Evolutionary conservation across 2,329 filamentous ascomycete species (phyloP).

Genomic region (Fusarium miscanthi): DNA sequence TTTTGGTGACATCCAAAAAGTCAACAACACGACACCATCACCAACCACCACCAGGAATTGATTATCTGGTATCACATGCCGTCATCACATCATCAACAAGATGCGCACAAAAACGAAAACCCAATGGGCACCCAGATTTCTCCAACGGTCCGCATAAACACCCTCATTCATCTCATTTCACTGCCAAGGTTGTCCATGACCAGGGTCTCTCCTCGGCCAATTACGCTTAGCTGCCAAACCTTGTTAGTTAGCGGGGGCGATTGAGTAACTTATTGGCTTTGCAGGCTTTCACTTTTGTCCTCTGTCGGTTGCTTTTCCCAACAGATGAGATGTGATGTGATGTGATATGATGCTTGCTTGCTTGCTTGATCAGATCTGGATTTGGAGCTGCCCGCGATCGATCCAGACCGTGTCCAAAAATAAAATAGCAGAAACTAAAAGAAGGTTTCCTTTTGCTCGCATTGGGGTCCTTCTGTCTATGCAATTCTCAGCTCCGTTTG

Average conservation of each 20-base stretch:
- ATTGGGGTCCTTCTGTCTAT: background rate
- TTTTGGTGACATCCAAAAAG: slow-evolving; percentile 1
- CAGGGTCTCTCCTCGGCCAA: slow-evolving; percentile 27
- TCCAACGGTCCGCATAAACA: slow-evolving; percentile 28
- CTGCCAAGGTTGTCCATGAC: slow-evolving; percentile 29
- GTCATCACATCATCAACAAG: slow-evolving; percentile 28
- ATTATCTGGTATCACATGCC: slow-evolving; percentile 22
- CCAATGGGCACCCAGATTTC: background rate
- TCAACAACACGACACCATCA: slow-evolving; percentile 7
- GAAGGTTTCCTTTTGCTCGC: background rate
- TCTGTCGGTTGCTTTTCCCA: slow-evolving; percentile 1
- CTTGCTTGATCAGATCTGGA: slow-evolving; percentile 24
- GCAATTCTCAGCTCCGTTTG: slow-evolving; percentile 3
- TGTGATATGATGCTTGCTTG: too few relatives aligned
- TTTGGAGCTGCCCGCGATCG: slow-evolving; percentile 16
- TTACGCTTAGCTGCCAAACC: slow-evolving; percentile 31
- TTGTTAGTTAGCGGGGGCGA: background rate
- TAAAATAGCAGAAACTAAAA: slow-evolving; percentile 1
- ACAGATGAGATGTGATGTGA: slow-evolving; percentile 3
- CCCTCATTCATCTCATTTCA: slow-evolving; percentile 40
- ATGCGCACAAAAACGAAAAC: background rate
- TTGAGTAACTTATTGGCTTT: background rate
- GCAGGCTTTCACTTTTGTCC: slow-evolving; percentile 1
- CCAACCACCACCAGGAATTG: slow-evolving; percentile 4
- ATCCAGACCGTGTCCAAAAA: slow-evolving; percentile 35